phyloP scores from a whole-genome alignment of 1,139 yeast genomes.

The Yamadazyma atmosphaerica region DNA sequence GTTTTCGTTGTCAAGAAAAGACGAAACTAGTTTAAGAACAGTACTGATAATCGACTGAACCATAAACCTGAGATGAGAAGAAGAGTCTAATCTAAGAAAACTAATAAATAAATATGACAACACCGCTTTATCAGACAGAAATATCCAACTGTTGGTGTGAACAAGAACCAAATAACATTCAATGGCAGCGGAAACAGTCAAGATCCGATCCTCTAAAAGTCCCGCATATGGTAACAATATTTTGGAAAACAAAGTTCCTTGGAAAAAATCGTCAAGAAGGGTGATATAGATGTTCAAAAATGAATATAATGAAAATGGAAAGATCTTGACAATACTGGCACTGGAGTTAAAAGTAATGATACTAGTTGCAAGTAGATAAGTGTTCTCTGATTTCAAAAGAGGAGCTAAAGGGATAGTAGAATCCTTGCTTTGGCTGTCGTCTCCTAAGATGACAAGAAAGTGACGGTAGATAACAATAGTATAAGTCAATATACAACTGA shows the following conservation, averaged over 20 bases:
- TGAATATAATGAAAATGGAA: constrained; percentile 50
- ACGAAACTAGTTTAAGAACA: background rate
- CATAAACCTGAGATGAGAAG: constrained; percentile 36
- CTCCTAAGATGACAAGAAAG: constrained; percentile 7
- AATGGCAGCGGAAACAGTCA: constrained; percentile 36
- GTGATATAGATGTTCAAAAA: constrained; percentile 39
- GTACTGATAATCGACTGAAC: background rate
- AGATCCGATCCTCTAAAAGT: constrained; percentile 35
- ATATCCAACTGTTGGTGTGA: constrained; percentile 29
- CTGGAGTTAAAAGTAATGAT: constrained; percentile 27
- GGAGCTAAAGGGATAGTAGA: constrained; percentile 17
- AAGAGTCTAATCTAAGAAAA: constrained; percentile 43
- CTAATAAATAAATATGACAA: constrained; percentile 38
- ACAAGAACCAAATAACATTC: constrained; percentile 35
- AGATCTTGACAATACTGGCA: constrained; percentile 30
- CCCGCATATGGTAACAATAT: constrained; percentile 35
- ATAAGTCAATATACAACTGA: constrained; percentile 19
- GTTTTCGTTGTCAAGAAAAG: background rate
- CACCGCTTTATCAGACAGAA: constrained; percentile 18
- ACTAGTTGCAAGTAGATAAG: constrained; percentile 41
- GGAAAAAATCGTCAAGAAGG: constrained; percentile 36
- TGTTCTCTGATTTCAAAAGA: constrained; percentile 46
- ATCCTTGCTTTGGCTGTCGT: background rate
- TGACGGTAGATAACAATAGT: constrained; percentile 23
- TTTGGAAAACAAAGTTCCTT: constrained; percentile 27